A percentile compares a stretch with the other conserved stretches of the same genome.
Conservation (phyloP, 2,329 filamentous ascomycete genomes). For the Penicillium sp. region DNA sequence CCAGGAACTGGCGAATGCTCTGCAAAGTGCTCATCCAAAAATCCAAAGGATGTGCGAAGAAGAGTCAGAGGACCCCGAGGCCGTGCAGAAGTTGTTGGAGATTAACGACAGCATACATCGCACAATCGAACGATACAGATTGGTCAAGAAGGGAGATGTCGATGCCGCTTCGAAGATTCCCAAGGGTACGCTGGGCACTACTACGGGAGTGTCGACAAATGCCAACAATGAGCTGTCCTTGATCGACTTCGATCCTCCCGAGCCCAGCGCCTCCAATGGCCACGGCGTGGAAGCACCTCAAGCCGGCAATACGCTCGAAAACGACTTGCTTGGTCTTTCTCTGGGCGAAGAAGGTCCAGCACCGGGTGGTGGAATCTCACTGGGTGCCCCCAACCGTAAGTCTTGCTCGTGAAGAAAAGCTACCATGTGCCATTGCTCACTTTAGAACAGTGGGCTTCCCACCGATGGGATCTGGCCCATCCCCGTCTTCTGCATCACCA, state of each 20-base stretch:
- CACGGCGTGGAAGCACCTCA: conserved; percentile 41
- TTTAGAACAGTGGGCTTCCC: conserved; percentile 34
- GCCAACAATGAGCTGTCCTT: conserved; percentile 76
- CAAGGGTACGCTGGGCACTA: conserved; percentile 67
- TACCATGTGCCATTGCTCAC: too few species aligned
- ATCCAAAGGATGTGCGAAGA: conserved; percentile 99
- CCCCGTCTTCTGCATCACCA: conserved; percentile 16
- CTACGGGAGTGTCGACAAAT: conserved; percentile 59
- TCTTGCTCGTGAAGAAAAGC: too few species aligned
- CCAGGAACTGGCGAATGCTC: conserved; percentile 76
- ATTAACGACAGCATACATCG: conserved; percentile 99
- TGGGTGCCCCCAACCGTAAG: conserved; percentile 61
- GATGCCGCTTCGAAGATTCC: conserved; percentile 78
- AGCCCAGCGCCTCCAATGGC: conserved; percentile 46
- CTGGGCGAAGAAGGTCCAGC: conserved; percentile 66
- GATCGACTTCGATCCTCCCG: conserved; percentile 71
- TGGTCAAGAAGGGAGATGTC: conserved; percentile 91
- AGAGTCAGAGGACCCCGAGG: conserved; percentile 93
- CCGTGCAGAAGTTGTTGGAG: conserved; percentile 87
- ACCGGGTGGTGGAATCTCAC: conserved; percentile 72
- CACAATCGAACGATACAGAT: conserved; percentile 89
- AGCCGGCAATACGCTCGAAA: conserved; percentile 66
- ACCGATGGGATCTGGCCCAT: conserved; percentile 23
- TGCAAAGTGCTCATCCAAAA: conserved; percentile 93
- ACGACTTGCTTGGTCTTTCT: conserved; percentile 83